Conservation (phyloP, 176 grass and related monocot genomes). For the Lolium rigidum region DNA sequence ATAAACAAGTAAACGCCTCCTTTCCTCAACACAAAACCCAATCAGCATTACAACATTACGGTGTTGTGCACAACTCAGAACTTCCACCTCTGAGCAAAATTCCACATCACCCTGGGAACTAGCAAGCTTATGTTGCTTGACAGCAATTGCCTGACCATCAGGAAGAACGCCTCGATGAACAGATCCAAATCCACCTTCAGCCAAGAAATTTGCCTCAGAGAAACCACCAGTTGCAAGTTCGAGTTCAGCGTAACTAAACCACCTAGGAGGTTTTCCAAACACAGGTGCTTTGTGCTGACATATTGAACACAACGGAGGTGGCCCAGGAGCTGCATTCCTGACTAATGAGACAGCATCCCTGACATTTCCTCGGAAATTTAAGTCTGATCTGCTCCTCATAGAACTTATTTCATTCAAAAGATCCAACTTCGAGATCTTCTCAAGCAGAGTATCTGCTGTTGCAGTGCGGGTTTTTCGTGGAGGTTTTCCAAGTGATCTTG, state of each 20-base stretch:
- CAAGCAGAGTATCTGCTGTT: slow-evolving; percentile 69
- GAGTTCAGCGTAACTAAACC: slow-evolving; percentile 95
- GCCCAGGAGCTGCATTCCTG: slow-evolving; percentile 80
- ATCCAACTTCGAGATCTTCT: slow-evolving; percentile 77
- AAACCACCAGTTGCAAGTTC: slow-evolving; percentile 94
- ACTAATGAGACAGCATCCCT: slow-evolving; percentile 88
- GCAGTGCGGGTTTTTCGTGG: slow-evolving; percentile 55
- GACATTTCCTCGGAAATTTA: slow-evolving; percentile 86
- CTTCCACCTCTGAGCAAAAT: slow-evolving; percentile 99
- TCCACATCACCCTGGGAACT: slow-evolving; percentile 96
- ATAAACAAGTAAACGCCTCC: slow-evolving; percentile 93
- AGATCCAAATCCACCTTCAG: slow-evolving; percentile 98
- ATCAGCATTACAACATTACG: slow-evolving; percentile 99
- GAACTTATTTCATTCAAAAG: slow-evolving; percentile 70
- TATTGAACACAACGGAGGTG: slow-evolving; percentile 94
- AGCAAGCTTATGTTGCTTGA: slow-evolving; percentile 98
- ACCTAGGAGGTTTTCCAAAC: slow-evolving; percentile 94
- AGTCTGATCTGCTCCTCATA: slow-evolving; percentile 73
- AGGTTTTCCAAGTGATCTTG: slow-evolving; percentile 52
- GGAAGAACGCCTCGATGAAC: slow-evolving; percentile 92
- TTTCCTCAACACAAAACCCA: slow-evolving; percentile 98
- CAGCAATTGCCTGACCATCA: slow-evolving; percentile 96
- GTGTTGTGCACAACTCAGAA: slow-evolving; percentile 97
- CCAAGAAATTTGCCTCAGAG: slow-evolving; percentile 95
- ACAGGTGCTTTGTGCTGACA: slow-evolving; percentile 98